Conservation (phyloP, 1,284 basidiomycete species). For the Takashimella koratensis region DNA sequence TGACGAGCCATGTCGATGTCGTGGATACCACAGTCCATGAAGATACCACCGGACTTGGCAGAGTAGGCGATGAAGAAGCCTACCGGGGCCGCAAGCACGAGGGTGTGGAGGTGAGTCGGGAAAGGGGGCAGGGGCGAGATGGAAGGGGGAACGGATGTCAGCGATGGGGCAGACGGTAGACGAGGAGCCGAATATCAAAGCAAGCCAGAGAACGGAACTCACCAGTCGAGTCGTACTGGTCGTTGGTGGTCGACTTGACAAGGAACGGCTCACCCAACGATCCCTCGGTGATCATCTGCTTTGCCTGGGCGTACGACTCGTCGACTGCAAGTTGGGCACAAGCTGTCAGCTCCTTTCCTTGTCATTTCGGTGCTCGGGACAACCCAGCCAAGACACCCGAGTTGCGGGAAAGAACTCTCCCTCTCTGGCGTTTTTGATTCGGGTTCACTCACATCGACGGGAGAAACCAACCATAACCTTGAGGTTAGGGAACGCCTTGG, state of each 20-base stretch:
- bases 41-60: constrained; percentile 31
- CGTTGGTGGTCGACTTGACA: constrained; percentile 29
- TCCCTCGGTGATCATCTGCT: constrained; percentile 17
- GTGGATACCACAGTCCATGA: constrained; percentile 38
- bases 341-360: neutral
- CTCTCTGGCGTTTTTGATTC: too few relatives aligned
- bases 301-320: constrained; percentile 24
- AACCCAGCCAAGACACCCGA: neutral
- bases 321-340: constrained; percentile 22
- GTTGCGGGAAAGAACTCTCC: too few relatives aligned
- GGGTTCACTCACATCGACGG: constrained; percentile 30
- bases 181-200: too few relatives aligned
- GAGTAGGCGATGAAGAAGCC: constrained; percentile 38
- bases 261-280: constrained; percentile 23
- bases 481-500: constrained; percentile 19
- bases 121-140: neutral
- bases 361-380: too few relatives aligned
- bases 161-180: neutral
- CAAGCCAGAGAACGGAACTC: too few relatives aligned
- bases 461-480: constrained; percentile 37
- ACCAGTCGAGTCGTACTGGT: constrained; percentile 28
- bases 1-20: constrained; percentile 33
- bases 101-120: too few relatives aligned
- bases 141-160: too few relatives aligned
- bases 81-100: too few relatives aligned